These are phyloP conservation scores for Suhomyces coccinellae DNA, from an alignment of 1,139 yeast species.

Conservation along the genomic window DNA sequence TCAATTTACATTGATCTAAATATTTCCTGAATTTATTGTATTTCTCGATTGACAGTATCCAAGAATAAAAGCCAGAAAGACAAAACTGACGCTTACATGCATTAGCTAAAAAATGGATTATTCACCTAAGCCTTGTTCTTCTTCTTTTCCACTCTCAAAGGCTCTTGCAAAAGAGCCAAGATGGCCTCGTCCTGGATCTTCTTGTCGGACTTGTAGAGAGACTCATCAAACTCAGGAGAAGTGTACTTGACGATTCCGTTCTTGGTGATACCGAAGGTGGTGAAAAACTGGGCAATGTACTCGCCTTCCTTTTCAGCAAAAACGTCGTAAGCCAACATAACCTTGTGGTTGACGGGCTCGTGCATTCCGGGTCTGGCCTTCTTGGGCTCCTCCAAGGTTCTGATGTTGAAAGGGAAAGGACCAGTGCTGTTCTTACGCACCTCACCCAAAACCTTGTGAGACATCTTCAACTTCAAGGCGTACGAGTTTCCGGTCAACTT, in stretches of 20 bases:
- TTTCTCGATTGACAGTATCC: too few species aligned
- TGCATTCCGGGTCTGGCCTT: conserved; percentile 75
- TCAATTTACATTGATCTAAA: too few species aligned
- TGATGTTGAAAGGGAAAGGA: conserved; percentile 69
- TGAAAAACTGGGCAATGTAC: conserved; percentile 69
- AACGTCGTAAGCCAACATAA: conserved; percentile 69
- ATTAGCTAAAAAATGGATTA: too few species aligned
- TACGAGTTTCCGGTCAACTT: conserved; percentile 71
- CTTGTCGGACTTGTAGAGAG: conserved; percentile 58
- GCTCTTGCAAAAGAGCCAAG: conserved; percentile 51
- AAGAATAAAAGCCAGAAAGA: too few species aligned
- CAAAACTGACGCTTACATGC: too few species aligned
- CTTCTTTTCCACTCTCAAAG: conserved; percentile 54
- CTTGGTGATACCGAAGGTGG: conserved; percentile 76
- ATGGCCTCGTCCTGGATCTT: conserved; percentile 55
- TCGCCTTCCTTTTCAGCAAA: conserved; percentile 70
- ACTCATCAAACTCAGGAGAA: conserved; percentile 54
- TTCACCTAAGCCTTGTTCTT: conserved; percentile 25
- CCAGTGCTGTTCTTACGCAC: conserved; percentile 60
- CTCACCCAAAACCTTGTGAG: conserved; percentile 67
- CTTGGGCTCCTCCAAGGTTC: conserved; percentile 67
- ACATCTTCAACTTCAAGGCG: conserved; percentile 70
- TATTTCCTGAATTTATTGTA: too few species aligned
- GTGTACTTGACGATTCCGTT: conserved; percentile 71
- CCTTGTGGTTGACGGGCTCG: conserved; percentile 71